These are phyloP conservation scores for Apiospora arundinis DNA, from an alignment of 2,329 filamentous ascomycete genomes.

Conservation along the genomic window DNA sequence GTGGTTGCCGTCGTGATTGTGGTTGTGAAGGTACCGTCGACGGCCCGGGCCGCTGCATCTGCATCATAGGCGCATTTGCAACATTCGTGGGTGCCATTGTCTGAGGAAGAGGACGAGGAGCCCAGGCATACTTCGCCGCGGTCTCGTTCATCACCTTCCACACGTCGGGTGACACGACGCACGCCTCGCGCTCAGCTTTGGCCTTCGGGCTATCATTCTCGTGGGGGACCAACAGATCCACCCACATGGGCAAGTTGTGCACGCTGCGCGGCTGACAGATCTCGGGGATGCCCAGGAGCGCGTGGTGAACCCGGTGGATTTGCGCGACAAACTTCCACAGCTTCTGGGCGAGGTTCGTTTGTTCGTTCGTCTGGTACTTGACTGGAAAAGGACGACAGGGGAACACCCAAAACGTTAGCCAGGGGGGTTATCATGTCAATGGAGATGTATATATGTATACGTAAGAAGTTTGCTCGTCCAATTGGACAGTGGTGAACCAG, in stretches of 20 bases:
- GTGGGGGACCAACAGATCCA: neutral
- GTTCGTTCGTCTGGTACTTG: neutral
- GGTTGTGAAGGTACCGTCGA: neutral
- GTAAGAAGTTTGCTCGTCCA: neutral
- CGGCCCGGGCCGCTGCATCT: neutral
- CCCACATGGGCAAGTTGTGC: neutral
- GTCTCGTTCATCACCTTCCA: neutral
- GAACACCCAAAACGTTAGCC: neutral
- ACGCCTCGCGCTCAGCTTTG: neutral
- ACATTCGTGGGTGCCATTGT: neutral
- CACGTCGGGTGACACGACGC: neutral
- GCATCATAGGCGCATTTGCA: neutral
- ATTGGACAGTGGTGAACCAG: too few species aligned
- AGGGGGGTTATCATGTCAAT: too few species aligned
- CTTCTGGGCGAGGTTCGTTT: neutral
- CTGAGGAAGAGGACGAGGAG: neutral
- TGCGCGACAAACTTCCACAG: neutral
- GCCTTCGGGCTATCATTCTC: neutral
- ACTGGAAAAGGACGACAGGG: neutral
- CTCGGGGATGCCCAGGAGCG: neutral
- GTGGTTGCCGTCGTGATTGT: neutral
- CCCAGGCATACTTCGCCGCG: neutral
- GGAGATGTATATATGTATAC: neutral
- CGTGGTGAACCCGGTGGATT: neutral
- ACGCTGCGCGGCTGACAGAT: neutral